A percentile compares a stretch with the other conserved stretches of the same genome.
Evolutionary conservation across 768 basidiomycete species (phyloP).

Genomic region (Suillus placidus): DNA sequence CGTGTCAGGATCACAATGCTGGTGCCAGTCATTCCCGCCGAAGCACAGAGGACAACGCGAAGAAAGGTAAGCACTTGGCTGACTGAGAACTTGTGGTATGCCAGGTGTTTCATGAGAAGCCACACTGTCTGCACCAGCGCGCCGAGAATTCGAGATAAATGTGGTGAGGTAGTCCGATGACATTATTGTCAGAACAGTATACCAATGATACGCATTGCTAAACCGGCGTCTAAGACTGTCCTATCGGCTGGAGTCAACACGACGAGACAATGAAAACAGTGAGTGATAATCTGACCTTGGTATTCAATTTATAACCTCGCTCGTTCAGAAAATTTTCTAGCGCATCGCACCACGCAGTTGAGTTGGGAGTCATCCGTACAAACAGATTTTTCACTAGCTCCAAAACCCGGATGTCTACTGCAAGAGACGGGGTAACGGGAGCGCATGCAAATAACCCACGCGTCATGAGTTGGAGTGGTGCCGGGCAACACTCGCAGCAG

Average conservation of each 20-base stretch:
- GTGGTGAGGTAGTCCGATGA: background rate
- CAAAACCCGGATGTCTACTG: slow-evolving; percentile 34
- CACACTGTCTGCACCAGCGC: background rate
- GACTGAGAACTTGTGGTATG: background rate
- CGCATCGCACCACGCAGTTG: slow-evolving; percentile 12
- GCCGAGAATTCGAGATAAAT: background rate
- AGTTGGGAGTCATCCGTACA: slow-evolving; percentile 16
- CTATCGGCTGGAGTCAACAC: slow-evolving; percentile 12
- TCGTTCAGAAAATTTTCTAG: slow-evolving; percentile 14
- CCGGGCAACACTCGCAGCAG: slow-evolving; percentile 17
- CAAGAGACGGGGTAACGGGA: slow-evolving; percentile 33
- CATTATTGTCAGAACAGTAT: slow-evolving; percentile 9
- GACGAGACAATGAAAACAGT: background rate
- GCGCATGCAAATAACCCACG: slow-evolving; percentile 31
- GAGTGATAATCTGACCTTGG: slow-evolving; percentile 1
- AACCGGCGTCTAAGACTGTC: slow-evolving; percentile 28
- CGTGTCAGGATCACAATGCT: background rate
- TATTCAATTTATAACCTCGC: slow-evolving; percentile 13
- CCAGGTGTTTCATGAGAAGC: background rate
- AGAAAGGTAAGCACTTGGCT: slow-evolving; percentile 23
- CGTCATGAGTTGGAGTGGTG: slow-evolving; percentile 27
- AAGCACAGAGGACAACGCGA: slow-evolving; percentile 32
- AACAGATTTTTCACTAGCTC: slow-evolving; percentile 25
- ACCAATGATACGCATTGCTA: slow-evolving; percentile 29
- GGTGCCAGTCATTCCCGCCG: slow-evolving; percentile 18